Evolutionary conservation across 495 filamentous ascomycete species (phyloP).

Genomic region (Pyrenula massariospora): DNA sequence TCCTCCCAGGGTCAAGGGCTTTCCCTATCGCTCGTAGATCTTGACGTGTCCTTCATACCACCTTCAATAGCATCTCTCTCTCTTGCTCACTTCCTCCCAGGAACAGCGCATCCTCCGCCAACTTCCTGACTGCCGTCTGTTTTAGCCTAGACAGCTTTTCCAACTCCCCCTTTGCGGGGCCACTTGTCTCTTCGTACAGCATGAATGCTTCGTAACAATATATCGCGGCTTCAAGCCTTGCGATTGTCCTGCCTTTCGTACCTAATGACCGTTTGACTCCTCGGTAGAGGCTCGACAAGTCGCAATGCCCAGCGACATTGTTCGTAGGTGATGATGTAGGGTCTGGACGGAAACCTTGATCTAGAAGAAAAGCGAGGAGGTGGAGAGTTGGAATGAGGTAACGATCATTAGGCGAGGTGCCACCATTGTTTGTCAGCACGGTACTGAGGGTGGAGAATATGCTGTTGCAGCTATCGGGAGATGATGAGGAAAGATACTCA

Average conservation of each 20-base stretch:
- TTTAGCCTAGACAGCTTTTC: neutral
- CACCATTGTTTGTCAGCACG: neutral
- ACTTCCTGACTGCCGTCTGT: neutral
- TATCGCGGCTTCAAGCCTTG: neutral
- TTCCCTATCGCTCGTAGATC: too few species aligned
- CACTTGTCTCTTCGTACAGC: neutral
- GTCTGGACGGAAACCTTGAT: slow-evolving; percentile 28
- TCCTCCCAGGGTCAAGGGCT: too few species aligned
- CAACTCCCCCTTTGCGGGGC: neutral
- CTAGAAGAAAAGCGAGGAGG: slow-evolving; percentile 61
- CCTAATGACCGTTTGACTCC: neutral
- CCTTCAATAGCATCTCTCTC: too few species aligned
- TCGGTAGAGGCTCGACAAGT: neutral
- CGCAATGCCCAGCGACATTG: neutral
- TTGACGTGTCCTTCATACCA: too few species aligned
- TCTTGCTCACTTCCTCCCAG: too few species aligned
- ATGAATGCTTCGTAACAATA: neutral
- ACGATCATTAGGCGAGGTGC: slow-evolving; percentile 39
- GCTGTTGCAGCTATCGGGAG: slow-evolving; percentile 19
- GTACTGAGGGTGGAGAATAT: slow-evolving; percentile 6
- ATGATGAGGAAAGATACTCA: slow-evolving; percentile 17
- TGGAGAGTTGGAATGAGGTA: slow-evolving; percentile 66
- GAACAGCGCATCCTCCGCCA: neutral
- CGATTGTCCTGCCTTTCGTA: too few species aligned
- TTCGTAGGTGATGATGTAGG: neutral